phyloP scores from a whole-genome alignment of 148 eudicot species.

The Vaccinium myrtillus region DNA sequence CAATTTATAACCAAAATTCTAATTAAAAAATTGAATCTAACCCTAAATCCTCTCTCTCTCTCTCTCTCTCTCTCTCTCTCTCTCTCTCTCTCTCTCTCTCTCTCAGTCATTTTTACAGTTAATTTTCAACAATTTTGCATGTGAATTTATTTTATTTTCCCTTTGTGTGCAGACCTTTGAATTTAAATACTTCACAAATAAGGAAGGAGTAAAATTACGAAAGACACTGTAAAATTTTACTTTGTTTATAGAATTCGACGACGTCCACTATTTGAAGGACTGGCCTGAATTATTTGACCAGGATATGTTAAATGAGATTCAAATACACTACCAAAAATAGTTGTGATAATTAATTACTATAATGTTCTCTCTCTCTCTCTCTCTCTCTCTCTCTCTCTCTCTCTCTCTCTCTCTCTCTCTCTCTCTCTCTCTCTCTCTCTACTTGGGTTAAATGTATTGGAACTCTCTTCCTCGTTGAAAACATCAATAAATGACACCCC shows the following conservation, averaged over 20 bases:
- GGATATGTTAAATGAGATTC: too few relatives aligned
- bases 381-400: too few relatives aligned
- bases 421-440: background rate
- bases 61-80: too few relatives aligned
- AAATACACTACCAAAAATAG: too few relatives aligned
- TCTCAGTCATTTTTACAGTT: too few relatives aligned
- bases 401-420: background rate
- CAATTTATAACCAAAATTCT: too few relatives aligned
- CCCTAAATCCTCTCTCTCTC: background rate
- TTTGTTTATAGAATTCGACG: too few relatives aligned
- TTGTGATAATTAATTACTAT: background rate
- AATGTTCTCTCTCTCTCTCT: too few relatives aligned
- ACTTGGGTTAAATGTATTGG: constrained; percentile 55
- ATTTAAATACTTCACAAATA: too few relatives aligned
- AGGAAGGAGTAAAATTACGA: background rate
- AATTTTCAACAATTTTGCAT: background rate
- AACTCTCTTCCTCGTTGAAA: constrained; percentile 83
- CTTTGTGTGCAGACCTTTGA: background rate
- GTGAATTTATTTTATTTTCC: too few relatives aligned
- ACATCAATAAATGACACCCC: constrained; percentile 73
- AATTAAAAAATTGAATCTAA: constrained; percentile 23
- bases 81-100: too few relatives aligned
- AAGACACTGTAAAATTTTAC: background rate
- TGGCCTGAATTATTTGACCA: background rate
- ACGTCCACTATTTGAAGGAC: background rate